Evolutionary conservation across 1,284 basidiomycete species (phyloP).

Genomic region (Ceraceosorus guamensis): DNA sequence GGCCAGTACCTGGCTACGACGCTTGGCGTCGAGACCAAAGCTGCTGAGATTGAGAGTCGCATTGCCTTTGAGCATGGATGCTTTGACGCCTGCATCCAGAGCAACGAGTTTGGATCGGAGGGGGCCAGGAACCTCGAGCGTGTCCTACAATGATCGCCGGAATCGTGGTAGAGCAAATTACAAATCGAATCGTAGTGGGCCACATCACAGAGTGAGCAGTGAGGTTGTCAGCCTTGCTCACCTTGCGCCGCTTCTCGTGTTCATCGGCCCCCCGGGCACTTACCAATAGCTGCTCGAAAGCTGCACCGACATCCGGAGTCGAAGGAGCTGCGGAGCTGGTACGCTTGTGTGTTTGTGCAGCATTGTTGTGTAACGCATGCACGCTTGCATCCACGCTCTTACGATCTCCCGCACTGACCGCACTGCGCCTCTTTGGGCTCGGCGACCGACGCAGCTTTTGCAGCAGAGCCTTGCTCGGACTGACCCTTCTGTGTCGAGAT

Average conservation of each 20-base stretch:
- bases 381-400: too few relatives aligned
- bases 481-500: not conserved
- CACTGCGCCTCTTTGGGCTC: not conserved
- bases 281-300: not conserved
- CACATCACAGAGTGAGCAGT: too few relatives aligned
- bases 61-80: constrained; percentile 80
- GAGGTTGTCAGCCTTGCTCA: not conserved
- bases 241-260: not conserved
- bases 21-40: not conserved
- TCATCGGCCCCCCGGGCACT: not conserved
- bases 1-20: too few relatives aligned
- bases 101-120: constrained; percentile 66
- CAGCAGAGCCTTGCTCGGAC: not conserved
- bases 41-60: constrained; percentile 56
- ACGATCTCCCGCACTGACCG: too few relatives aligned
- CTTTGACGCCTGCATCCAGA: constrained; percentile 74
- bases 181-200: too few relatives aligned
- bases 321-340: too few relatives aligned
- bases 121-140: constrained; percentile 62
- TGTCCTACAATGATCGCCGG: not conserved
- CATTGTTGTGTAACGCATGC: too few relatives aligned
- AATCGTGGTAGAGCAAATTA: not conserved
- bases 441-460: not conserved
- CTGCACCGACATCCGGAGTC: not conserved
- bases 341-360: too few relatives aligned